These are phyloP conservation scores for Puccinia triticina DNA, from an alignment of 1,284 basidiomycete species.

Conservation along the genomic window DNA sequence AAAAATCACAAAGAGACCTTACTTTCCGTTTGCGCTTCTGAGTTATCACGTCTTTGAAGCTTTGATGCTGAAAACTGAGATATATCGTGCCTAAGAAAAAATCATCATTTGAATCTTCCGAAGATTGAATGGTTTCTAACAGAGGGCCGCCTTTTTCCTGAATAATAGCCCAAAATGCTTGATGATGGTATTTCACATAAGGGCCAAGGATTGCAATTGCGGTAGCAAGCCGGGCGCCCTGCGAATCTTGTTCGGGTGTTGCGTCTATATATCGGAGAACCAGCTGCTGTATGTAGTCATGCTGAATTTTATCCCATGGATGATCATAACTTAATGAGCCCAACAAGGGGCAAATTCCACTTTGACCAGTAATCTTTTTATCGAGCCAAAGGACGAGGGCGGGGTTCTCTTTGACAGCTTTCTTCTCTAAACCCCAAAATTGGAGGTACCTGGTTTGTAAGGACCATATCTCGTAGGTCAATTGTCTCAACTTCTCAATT, in stretches of 20 bases:
- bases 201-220: background rate
- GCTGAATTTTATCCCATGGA: background rate
- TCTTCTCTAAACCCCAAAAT: background rate
- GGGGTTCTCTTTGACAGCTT: background rate
- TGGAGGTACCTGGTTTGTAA: constrained; percentile 3
- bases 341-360: background rate
- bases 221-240: background rate
- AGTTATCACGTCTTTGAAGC: background rate
- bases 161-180: background rate
- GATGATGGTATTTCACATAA: background rate
- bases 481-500: background rate
- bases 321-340: background rate
- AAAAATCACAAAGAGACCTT: background rate
- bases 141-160: background rate
- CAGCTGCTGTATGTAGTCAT: background rate
- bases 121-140: background rate
- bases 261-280: background rate
- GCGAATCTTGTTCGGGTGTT: background rate
- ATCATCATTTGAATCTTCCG: background rate
- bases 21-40: background rate
- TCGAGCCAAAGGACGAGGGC: background rate
- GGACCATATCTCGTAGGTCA: background rate
- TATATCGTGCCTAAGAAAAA: background rate
- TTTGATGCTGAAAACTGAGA: background rate
- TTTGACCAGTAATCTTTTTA: background rate